These are phyloP conservation scores for Tricholoma matsutake DNA, from an alignment of 768 basidiomycete species.

Conservation along the genomic window DNA sequence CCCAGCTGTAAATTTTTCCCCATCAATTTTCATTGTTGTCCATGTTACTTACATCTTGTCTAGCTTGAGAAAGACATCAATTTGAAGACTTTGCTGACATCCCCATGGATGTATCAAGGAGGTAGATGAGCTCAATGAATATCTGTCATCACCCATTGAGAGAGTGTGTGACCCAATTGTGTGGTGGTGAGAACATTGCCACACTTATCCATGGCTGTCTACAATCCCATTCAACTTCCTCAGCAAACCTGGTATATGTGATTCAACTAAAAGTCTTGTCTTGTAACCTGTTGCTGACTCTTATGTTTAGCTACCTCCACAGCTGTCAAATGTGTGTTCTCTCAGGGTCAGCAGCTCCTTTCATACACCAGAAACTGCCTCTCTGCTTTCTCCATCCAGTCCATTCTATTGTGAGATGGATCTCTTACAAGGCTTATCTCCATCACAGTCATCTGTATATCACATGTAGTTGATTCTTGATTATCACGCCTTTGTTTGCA, in stretches of 20 bases:
- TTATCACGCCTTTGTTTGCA: too few species aligned
- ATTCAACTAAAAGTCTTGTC: not conserved
- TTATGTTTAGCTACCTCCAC: not conserved
- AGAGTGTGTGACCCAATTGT: not conserved
- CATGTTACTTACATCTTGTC: not conserved
- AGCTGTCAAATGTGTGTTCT: too few species aligned
- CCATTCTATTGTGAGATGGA: too few species aligned
- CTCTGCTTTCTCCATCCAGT: too few species aligned
- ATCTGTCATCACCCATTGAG: not conserved
- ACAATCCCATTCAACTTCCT: not conserved
- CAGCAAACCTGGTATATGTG: not conserved
- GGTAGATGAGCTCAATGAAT: not conserved
- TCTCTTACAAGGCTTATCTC: too few species aligned
- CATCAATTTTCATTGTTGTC: not conserved
- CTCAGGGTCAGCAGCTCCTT: too few species aligned
- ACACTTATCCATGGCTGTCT: not conserved
- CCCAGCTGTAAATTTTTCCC: not conserved
- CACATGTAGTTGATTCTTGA: too few species aligned
- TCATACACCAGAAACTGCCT: too few species aligned
- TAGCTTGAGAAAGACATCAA: not conserved
- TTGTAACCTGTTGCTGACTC: not conserved
- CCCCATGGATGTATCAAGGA: not conserved
- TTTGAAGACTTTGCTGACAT: not conserved
- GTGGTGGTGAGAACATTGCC: not conserved
- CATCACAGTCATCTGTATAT: too few species aligned